A percentile compares a stretch with the other conserved stretches of the same genome.
These are phyloP conservation scores for Blakeslea trispora DNA, from an alignment of 371 early-diverging fungal genomes.

Conservation along the genomic window DNA sequence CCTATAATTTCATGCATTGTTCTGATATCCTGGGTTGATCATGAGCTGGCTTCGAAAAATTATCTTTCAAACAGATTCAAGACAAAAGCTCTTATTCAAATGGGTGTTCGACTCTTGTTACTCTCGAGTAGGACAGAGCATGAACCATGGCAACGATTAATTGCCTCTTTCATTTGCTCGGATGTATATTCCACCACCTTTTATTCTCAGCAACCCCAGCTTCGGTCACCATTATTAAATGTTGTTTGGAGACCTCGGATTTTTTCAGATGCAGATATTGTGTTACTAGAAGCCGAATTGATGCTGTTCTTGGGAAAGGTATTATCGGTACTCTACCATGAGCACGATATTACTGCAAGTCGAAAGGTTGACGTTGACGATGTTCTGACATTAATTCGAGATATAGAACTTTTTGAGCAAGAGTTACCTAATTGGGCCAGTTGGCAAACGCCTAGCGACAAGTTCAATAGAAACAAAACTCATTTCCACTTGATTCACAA, in stretches of 20 bases:
- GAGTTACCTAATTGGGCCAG: conserved; percentile 33
- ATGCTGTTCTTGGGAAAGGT: conserved; percentile 24
- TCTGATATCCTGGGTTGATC: conserved; percentile 21
- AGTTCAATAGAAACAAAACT: conserved; percentile 9
- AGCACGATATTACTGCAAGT: conserved; percentile 12
- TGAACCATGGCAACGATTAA: conserved; percentile 20
- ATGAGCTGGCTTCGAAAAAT: background rate
- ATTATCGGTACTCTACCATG: conserved; percentile 23
- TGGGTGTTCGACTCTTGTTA: conserved; percentile 18
- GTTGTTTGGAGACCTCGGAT: background rate
- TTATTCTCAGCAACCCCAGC: conserved; percentile 11
- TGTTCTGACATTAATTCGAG: conserved; percentile 39
- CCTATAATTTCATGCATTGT: conserved; percentile 19
- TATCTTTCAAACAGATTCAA: conserved; percentile 3
- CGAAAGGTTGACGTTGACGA: conserved; percentile 51
- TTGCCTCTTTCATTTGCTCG: conserved; percentile 19
- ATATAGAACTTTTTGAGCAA: conserved; percentile 46
- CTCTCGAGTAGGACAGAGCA: background rate
- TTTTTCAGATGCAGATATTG: conserved; percentile 7
- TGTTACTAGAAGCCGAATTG: conserved; percentile 13
- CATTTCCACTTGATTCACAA: conserved; percentile 45
- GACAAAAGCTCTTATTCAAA: conserved; percentile 12
- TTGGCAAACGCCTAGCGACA: conserved; percentile 16
- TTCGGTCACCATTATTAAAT: background rate
- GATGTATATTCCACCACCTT: conserved; percentile 29